These are phyloP conservation scores for Pleurotus eryngii DNA, from an alignment of 768 basidiomycete species.

Conservation along the genomic window DNA sequence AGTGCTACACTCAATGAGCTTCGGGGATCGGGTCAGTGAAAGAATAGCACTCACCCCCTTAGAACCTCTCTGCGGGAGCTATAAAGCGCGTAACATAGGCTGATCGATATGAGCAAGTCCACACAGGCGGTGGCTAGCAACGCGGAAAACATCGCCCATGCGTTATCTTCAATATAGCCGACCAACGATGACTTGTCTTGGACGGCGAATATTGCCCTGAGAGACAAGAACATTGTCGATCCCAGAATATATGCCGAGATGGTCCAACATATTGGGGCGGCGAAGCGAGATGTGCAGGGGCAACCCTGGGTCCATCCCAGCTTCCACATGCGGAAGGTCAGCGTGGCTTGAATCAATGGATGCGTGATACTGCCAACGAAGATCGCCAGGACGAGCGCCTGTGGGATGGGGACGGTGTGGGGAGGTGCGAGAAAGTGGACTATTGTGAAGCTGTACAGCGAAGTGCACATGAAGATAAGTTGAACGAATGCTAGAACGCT, in stretches of 20 bases:
- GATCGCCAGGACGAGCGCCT: not conserved
- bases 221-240: not conserved
- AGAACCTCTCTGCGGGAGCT: not conserved
- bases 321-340: constrained; percentile 8
- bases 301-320: not conserved
- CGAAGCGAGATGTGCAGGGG: not conserved
- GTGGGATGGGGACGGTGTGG: not conserved
- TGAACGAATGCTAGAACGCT: not conserved
- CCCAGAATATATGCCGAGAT: constrained; percentile 1
- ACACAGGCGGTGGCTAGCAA: constrained; percentile 2
- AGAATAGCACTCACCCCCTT: not conserved
- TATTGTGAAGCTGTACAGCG: constrained; percentile 3
- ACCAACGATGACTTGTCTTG: not conserved
- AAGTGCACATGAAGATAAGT: not conserved
- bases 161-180: not conserved
- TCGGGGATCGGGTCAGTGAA: not conserved
- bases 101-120: constrained; percentile 1
- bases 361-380: not conserved
- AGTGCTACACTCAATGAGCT: not conserved
- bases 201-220: constrained; percentile 1
- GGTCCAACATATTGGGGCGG: not conserved
- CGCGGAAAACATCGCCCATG: not conserved
- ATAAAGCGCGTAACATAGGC: not conserved
- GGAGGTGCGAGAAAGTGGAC: not conserved
- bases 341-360: constrained; percentile 3